Conservation (phyloP, 768 basidiomycete species). For the Phallus indusiatus region DNA sequence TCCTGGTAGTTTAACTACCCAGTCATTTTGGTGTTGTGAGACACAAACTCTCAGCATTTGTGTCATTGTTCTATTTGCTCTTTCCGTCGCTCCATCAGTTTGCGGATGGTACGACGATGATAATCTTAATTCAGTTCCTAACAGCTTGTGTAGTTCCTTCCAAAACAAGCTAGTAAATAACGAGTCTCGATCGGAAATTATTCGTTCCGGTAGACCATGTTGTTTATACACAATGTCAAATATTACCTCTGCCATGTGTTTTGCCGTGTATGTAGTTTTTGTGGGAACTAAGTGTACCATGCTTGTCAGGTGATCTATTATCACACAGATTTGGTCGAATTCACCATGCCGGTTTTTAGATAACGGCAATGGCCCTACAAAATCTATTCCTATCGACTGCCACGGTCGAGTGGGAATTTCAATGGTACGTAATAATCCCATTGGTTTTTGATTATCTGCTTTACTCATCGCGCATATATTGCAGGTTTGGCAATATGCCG, state of each 20-base stretch:
- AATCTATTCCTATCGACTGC: constrained; percentile 22
- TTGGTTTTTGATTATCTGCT: constrained; percentile 14
- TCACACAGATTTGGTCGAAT: constrained; percentile 19
- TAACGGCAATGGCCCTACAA: constrained; percentile 17
- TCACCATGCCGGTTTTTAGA: constrained; percentile 15
- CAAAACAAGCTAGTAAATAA: constrained; percentile 29
- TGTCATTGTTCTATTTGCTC: constrained; percentile 22
- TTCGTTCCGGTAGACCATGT: constrained; percentile 28
- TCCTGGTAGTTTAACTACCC: constrained; percentile 20
- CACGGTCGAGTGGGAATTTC: constrained; percentile 18
- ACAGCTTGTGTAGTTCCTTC: constrained; percentile 17
- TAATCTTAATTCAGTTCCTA: constrained; percentile 22
- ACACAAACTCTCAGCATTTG: constrained; percentile 23
- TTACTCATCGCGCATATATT: constrained; percentile 15
- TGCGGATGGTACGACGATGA: constrained; percentile 28
- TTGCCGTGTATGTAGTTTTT: constrained; percentile 20
- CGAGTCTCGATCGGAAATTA: constrained; percentile 25
- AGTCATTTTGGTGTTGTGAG: constrained; percentile 19
- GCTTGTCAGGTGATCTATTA: constrained; percentile 17
- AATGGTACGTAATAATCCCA: constrained; percentile 19
- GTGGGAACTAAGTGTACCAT: constrained; percentile 24
- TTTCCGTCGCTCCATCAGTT: constrained; percentile 27
- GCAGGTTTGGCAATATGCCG: constrained; percentile 21
- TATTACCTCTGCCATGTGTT: constrained; percentile 27
- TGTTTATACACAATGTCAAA: constrained; percentile 27